phyloP scores from a whole-genome alignment of 83 land plant genomes.

The Isoetes engelmannii region DNA sequence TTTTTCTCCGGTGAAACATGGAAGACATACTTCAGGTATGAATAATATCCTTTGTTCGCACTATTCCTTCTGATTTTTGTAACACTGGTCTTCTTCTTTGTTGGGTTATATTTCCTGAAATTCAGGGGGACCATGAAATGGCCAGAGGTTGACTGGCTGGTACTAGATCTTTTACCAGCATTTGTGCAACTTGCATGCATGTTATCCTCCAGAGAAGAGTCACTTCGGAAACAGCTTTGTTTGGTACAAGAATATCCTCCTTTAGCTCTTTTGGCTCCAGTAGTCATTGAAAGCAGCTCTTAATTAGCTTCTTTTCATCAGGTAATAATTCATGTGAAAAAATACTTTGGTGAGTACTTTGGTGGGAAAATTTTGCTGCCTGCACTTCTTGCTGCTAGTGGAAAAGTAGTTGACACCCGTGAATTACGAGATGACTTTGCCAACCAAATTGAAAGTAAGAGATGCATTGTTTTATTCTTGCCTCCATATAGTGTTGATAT shows the following conservation, averaged over 20 bases:
- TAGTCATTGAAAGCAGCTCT: background rate
- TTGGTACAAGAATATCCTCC: background rate
- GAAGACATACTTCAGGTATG: conserved; percentile 1
- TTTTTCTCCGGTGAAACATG: background rate
- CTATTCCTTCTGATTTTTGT: conserved; percentile 1
- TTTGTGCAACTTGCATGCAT: conserved; percentile 67
- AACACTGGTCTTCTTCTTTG: background rate
- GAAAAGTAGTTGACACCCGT: conserved; percentile 51
- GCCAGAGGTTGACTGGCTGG: conserved; percentile 86
- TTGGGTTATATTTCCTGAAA: background rate
- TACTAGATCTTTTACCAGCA: conserved; percentile 58
- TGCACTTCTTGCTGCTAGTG: conserved; percentile 58
- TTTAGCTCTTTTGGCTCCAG: background rate
- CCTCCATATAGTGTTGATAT: background rate
- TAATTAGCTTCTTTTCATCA: conserved; percentile 29
- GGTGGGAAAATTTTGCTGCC: conserved; percentile 64
- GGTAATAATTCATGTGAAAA: conserved; percentile 52
- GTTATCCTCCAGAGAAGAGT: conserved; percentile 78
- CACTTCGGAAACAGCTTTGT: conserved; percentile 42
- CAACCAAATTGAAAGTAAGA: conserved; percentile 52
- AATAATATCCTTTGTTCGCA: background rate
- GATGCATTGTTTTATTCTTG: conserved; percentile 7
- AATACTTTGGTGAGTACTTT: conserved; percentile 58
- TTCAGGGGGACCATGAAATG: conserved; percentile 59
- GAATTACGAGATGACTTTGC: conserved; percentile 42